Evolutionary conservation across 257 asterid genomes (phyloP).

Genomic region (Osmanthus fragrans): DNA sequence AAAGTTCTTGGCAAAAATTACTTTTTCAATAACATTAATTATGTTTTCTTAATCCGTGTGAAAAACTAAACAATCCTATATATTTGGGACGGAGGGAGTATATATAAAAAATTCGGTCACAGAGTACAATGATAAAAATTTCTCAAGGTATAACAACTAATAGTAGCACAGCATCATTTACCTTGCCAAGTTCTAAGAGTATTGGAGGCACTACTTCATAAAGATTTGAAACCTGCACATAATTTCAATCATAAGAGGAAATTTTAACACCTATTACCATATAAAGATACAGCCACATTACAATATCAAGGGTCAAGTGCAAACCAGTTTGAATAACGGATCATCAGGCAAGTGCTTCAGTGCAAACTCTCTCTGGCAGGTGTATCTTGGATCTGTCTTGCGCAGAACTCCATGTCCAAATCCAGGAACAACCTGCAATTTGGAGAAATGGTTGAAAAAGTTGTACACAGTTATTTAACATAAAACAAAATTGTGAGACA

Average conservation of each 20-base stretch:
- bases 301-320: conserved; percentile 20
- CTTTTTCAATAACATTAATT: no score
- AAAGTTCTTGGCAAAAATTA: no score
- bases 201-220: conserved; percentile 91
- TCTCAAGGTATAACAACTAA: neutral
- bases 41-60: no score
- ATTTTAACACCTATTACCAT: neutral
- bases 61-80: no score
- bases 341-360: conserved; percentile 89
- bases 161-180: conserved; percentile 12
- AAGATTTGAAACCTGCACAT: conserved; percentile 60
- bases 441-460: neutral
- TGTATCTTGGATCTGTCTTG: conserved; percentile 91
- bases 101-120: neutral
- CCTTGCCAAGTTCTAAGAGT: conserved; percentile 88
- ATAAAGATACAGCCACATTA: conserved; percentile 1
- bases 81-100: no score
- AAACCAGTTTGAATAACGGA: conserved; percentile 83
- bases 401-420: conserved; percentile 92
- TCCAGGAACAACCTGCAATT: conserved; percentile 87
- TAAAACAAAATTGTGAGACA: neutral
- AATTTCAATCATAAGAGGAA: neutral
- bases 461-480: neutral
- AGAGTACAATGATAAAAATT: neutral
- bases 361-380: conserved; percentile 91